A percentile compares a stretch with the other conserved stretches of the same genome.
Conservation (phyloP, 2,329 filamentous ascomycete species). For the Cladosporium sphaerospermum region DNA sequence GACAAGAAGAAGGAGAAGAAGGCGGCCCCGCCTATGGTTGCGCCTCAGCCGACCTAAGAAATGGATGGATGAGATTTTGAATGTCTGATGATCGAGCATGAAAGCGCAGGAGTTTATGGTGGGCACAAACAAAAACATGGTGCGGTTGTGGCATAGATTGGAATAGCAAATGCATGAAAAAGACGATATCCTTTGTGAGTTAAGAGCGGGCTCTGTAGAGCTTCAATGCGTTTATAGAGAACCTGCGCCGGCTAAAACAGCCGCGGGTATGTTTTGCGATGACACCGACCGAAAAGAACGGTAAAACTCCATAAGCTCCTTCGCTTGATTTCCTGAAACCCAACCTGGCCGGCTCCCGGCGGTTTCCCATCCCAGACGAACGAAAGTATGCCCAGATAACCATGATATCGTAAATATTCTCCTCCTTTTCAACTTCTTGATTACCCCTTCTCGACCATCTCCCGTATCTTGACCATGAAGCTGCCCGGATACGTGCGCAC, state of each 20-base stretch:
- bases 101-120: not conserved
- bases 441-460: conserved; percentile 32
- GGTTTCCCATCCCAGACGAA: not conserved
- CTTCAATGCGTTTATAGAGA: not conserved
- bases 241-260: not conserved
- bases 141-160: not conserved
- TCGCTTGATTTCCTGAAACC: conserved; percentile 4
- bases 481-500: conserved; percentile 40
- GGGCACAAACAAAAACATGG: not conserved
- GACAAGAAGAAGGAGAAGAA: conserved; percentile 82
- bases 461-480: conserved; percentile 43
- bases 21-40: conserved; percentile 9
- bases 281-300: not conserved
- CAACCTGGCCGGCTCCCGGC: conserved; percentile 2
- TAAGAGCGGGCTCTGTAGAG: not conserved
- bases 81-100: not conserved
- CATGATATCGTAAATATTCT: conserved; percentile 7
- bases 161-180: not conserved
- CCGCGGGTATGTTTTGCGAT: not conserved
- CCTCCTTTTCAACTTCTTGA: not conserved
- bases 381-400: conserved; percentile 1
- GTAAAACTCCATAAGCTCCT: conserved; percentile 6
- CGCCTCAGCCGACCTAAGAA: conserved; percentile 3
- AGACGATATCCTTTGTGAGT: not conserved
- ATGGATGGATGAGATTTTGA: not conserved